phyloP scores from a whole-genome alignment of 1,284 basidiomycete species.

The Coriolopsis trogii region DNA sequence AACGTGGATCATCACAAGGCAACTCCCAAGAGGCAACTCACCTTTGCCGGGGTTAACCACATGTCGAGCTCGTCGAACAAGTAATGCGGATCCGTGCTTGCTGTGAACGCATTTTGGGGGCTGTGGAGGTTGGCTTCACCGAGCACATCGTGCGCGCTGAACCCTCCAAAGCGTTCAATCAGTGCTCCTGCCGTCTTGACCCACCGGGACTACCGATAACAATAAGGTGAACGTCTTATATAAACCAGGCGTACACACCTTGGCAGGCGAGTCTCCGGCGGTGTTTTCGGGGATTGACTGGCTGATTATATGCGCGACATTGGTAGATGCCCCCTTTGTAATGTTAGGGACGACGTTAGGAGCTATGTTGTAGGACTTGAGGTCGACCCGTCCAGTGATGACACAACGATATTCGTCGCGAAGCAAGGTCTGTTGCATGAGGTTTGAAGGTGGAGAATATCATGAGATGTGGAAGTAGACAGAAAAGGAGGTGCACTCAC shows the following conservation, averaged over 20 bases:
- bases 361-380: not conserved
- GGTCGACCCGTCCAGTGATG: not conserved
- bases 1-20: not conserved
- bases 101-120: not conserved
- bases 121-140: not conserved
- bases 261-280: not conserved
- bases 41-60: not conserved
- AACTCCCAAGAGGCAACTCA: not conserved
- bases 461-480: too few species aligned
- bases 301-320: slow-evolving; percentile 16
- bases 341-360: not conserved
- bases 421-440: not conserved
- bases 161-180: slow-evolving; percentile 17
- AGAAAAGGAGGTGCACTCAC: slow-evolving; percentile 8
- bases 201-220: not conserved
- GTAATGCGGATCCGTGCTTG: not conserved
- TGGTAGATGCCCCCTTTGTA: not conserved
- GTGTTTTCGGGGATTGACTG: slow-evolving; percentile 1
- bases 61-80: not conserved
- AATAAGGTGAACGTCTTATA: not conserved
- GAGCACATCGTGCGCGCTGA: not conserved
- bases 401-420: not conserved
- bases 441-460: too few species aligned
- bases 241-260: not conserved
- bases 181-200: slow-evolving; percentile 7